Percentiles rank a stretch among this genome's conserved stretches.
These are phyloP conservation scores for Zygoascus tannicola DNA, from an alignment of 805 yeast genomes.

Conservation along the genomic window DNA sequence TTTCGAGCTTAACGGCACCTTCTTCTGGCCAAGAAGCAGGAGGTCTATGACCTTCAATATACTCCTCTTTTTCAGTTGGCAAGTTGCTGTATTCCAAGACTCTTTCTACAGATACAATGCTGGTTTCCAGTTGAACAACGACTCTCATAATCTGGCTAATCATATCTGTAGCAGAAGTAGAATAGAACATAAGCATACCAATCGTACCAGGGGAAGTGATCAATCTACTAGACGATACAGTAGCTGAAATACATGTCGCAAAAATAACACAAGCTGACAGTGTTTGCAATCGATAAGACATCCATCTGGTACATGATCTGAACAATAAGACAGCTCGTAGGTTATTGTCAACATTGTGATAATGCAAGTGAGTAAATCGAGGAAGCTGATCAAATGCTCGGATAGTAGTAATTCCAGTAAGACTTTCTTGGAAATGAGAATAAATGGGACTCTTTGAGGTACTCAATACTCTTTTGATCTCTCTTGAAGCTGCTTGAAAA, in stretches of 20 bases:
- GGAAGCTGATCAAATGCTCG: slow-evolving; percentile 62
- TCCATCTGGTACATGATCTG: slow-evolving; percentile 82
- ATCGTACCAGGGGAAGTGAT: slow-evolving; percentile 68
- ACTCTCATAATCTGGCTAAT: slow-evolving; percentile 85
- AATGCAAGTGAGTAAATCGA: slow-evolving; percentile 47
- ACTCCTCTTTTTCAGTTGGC: slow-evolving; percentile 56
- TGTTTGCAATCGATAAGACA: slow-evolving; percentile 77
- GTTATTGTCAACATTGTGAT: slow-evolving; percentile 49
- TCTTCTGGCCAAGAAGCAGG: slow-evolving; percentile 56
- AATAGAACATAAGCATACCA: slow-evolving; percentile 81
- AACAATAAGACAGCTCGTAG: slow-evolving; percentile 79
- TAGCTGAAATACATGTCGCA: slow-evolving; percentile 67
- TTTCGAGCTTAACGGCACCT: slow-evolving; percentile 54
- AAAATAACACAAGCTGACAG: slow-evolving; percentile 75
- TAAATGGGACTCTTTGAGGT: slow-evolving; percentile 66
- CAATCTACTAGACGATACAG: slow-evolving; percentile 44
- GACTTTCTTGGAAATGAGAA: slow-evolving; percentile 74
- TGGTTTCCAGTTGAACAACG: slow-evolving; percentile 90
- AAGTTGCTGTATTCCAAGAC: slow-evolving; percentile 27
- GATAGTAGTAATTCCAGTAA: slow-evolving; percentile 69
- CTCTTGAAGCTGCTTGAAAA: slow-evolving; percentile 65
- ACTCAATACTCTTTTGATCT: slow-evolving; percentile 63
- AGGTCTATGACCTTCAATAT: slow-evolving; percentile 56
- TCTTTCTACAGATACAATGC: slow-evolving; percentile 79
- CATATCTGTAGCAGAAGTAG: slow-evolving; percentile 75